A percentile compares a stretch with the other conserved stretches of the same genome.
Conservation (phyloP, 257 asterid genomes). For the Rhazya stricta region DNA sequence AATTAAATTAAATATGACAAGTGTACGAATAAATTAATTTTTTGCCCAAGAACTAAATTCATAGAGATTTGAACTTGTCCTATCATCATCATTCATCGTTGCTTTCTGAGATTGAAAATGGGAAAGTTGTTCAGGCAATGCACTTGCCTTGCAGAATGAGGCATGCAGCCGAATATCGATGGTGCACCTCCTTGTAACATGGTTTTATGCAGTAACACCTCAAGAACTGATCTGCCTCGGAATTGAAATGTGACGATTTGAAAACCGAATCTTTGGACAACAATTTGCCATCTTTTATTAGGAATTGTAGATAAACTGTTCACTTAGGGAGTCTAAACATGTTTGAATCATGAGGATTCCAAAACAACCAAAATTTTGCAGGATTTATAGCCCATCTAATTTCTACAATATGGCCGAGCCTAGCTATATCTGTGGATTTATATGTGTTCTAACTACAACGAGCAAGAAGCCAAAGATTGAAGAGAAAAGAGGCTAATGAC, state of each 20-base stretch:
- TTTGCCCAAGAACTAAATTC: too few species aligned
- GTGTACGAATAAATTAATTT: too few species aligned
- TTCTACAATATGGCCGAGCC: constrained; percentile 14
- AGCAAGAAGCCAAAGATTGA: constrained; percentile 86
- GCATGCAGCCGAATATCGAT: too few species aligned
- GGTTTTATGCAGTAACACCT: too few species aligned
- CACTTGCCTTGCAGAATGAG: too few species aligned
- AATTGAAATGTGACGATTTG: background rate
- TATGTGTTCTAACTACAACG: constrained; percentile 27
- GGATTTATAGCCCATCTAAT: constrained; percentile 17
- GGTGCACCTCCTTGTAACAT: too few species aligned
- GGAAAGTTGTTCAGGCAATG: too few species aligned
- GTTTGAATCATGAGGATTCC: constrained; percentile 1
- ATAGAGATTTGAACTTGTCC: too few species aligned
- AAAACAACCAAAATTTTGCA: constrained; percentile 19
- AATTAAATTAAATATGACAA: too few species aligned
- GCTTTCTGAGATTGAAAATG: too few species aligned
- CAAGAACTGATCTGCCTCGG: too few species aligned
- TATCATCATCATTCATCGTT: too few species aligned
- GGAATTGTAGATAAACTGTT: background rate
- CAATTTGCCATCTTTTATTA: constrained; percentile 6
- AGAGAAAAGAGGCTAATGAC: constrained; percentile 65
- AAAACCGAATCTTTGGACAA: background rate
- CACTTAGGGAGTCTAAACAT: constrained; percentile 8
- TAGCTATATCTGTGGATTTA: background rate